Evolutionary conservation across 2,329 filamentous ascomycete genomes (phyloP).

Genomic region (Colletotrichum lini): DNA sequence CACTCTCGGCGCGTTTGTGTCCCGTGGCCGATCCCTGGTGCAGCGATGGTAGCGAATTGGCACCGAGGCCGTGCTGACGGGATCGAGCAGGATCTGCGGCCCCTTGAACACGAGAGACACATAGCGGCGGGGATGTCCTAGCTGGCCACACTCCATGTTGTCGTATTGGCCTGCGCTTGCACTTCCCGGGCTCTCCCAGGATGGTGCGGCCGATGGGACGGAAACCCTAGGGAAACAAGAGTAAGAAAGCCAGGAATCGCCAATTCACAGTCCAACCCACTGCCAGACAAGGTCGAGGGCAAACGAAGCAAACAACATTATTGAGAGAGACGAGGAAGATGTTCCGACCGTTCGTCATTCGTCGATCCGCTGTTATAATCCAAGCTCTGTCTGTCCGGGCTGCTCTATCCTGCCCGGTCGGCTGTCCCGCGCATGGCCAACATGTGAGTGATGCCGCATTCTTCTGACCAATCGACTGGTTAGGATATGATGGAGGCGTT

Average conservation of each 20-base stretch:
- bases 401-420: not conserved
- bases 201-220: not conserved
- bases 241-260: not conserved
- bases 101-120: constrained; percentile 3
- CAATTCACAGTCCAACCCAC: not conserved
- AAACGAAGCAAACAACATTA: not conserved
- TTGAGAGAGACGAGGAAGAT: not conserved
- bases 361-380: not conserved
- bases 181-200: not conserved
- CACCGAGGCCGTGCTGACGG: constrained; percentile 35
- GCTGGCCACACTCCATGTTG: not conserved
- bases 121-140: constrained; percentile 10
- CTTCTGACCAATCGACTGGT: constrained; percentile 3
- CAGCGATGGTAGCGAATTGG: constrained; percentile 30
- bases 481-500: constrained; percentile 6
- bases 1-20: constrained; percentile 28
- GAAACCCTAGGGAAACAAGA: not conserved
- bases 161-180: constrained; percentile 4
- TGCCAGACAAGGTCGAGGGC: not conserved
- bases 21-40: constrained; percentile 34
- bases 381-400: not conserved
- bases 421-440: not conserved
- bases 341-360: not conserved
- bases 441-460: not conserved
- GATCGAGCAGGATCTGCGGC: constrained; percentile 31